Evolutionary conservation across 495 filamentous ascomycete genomes (phyloP).

Genomic region (Jackrogersella multiformis): DNA sequence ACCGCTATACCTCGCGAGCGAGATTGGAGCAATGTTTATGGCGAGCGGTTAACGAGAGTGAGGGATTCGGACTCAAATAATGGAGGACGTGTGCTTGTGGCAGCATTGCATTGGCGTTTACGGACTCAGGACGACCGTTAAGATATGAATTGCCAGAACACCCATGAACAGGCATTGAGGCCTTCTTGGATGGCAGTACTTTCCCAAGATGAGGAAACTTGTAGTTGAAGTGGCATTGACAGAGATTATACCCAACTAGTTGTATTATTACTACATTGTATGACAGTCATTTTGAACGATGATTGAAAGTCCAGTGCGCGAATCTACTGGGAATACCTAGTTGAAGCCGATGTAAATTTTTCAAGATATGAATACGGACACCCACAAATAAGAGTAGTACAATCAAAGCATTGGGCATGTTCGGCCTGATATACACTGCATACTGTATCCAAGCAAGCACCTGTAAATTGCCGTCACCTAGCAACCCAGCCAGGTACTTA

Average conservation of each 20-base stretch:
- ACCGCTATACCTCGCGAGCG: constrained; percentile 71
- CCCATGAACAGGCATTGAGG: neutral
- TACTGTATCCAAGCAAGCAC: too few species aligned
- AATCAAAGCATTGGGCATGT: too few species aligned
- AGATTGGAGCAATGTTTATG: constrained; percentile 79
- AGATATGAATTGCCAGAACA: constrained; percentile 1
- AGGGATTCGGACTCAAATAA: constrained; percentile 93
- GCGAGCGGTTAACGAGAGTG: constrained; percentile 87
- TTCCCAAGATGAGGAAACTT: constrained; percentile 12
- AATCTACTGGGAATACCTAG: neutral
- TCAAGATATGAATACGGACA: too few species aligned
- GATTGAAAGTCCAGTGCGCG: constrained; percentile 5
- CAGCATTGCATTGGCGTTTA: constrained; percentile 35
- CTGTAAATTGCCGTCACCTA: too few species aligned
- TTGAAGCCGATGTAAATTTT: neutral
- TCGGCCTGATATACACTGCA: too few species aligned
- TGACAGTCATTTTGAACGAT: constrained; percentile 12
- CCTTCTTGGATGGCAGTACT: constrained; percentile 23
- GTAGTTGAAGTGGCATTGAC: constrained; percentile 10
- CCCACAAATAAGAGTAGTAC: too few species aligned
- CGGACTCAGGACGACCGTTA: constrained; percentile 7
- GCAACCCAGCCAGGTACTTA: too few species aligned
- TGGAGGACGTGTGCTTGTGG: neutral
- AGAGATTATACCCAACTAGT: constrained; percentile 33
- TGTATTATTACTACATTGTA: constrained; percentile 24